phyloP scores from a whole-genome alignment of 768 basidiomycete genomes.

The Mrakia frigida region DNA sequence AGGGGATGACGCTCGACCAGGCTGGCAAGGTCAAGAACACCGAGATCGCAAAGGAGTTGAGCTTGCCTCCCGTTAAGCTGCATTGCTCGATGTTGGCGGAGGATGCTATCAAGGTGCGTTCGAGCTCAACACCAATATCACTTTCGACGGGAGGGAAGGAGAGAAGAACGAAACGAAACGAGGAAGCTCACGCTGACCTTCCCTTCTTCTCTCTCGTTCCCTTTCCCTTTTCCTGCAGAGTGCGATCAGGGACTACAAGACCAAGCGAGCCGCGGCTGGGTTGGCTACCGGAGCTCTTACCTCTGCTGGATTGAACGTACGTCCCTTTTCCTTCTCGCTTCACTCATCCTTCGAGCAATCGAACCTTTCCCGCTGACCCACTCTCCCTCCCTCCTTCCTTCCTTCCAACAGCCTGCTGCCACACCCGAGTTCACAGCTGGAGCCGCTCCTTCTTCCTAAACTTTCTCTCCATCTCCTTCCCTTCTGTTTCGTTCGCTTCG shows the following conservation, averaged over 20 bases:
- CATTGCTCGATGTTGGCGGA: slow-evolving; percentile 76
- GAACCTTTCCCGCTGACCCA: not conserved
- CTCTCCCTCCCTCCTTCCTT: not conserved
- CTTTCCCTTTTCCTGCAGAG: slow-evolving; percentile 49
- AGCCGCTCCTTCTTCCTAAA: not conserved
- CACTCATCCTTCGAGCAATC: not conserved
- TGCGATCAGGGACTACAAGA: slow-evolving; percentile 91
- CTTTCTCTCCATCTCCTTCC: not conserved
- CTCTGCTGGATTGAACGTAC: not conserved
- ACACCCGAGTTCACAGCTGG: not conserved
- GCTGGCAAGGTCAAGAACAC: slow-evolving; percentile 98
- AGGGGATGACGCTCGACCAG: slow-evolving; percentile 85
- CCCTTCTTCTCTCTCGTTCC: not conserved
- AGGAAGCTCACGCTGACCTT: not conserved
- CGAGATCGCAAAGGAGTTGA: slow-evolving; percentile 95
- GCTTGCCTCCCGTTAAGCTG: slow-evolving; percentile 85
- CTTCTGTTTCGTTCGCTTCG: not conserved
- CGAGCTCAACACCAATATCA: not conserved
- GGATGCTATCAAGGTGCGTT: slow-evolving; percentile 71
- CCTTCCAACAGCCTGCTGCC: not conserved
- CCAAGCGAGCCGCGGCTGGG: slow-evolving; percentile 55
- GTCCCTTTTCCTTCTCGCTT: not conserved
- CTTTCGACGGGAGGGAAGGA: not conserved
- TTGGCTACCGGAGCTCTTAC: not conserved
- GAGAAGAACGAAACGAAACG: not conserved